These are phyloP conservation scores for Aspergillus pseudoviridinutans DNA, from an alignment of 2,329 filamentous ascomycete species.

Conservation along the genomic window DNA sequence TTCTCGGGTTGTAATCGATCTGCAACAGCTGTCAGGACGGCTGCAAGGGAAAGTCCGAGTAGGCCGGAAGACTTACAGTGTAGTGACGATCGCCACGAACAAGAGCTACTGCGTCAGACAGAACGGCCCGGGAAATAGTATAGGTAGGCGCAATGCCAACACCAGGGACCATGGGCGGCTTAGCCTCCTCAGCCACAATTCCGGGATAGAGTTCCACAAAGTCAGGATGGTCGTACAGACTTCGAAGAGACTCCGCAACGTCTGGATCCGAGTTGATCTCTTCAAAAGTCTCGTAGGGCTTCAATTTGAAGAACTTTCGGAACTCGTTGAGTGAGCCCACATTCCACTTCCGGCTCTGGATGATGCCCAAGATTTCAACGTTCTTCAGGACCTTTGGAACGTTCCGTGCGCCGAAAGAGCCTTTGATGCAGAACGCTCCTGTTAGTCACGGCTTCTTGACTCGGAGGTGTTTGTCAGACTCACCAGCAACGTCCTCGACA, in stretches of 20 bases:
- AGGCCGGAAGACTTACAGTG: slow-evolving; percentile 42
- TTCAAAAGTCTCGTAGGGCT: slow-evolving; percentile 71
- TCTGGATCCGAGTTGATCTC: slow-evolving; percentile 77
- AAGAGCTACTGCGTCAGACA: slow-evolving; percentile 74
- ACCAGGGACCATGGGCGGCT: slow-evolving; percentile 68
- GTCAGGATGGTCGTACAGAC: slow-evolving; percentile 68
- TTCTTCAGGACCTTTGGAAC: slow-evolving; percentile 70
- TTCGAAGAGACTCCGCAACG: slow-evolving; percentile 61
- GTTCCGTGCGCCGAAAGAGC: slow-evolving; percentile 69
- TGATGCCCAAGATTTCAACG: slow-evolving; percentile 75
- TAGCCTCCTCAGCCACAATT: slow-evolving; percentile 70
- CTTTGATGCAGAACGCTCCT: slow-evolving; percentile 19
- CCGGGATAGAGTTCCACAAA: slow-evolving; percentile 78
- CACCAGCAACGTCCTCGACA: slow-evolving; percentile 62
- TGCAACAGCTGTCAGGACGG: slow-evolving; percentile 14
- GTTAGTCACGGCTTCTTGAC: neutral
- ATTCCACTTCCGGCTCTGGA: slow-evolving; percentile 73
- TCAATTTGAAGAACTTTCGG: slow-evolving; percentile 74
- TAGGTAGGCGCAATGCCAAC: slow-evolving; percentile 72
- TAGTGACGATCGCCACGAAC: slow-evolving; percentile 76
- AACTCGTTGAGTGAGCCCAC: slow-evolving; percentile 79
- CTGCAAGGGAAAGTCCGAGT: slow-evolving; percentile 16
- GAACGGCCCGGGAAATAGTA: slow-evolving; percentile 70
- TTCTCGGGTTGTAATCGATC: slow-evolving; percentile 67
- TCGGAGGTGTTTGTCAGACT: neutral